Base-by-base conservation (phyloP, 23 red algal species). In the Gracilaria gracilis region DNA sequence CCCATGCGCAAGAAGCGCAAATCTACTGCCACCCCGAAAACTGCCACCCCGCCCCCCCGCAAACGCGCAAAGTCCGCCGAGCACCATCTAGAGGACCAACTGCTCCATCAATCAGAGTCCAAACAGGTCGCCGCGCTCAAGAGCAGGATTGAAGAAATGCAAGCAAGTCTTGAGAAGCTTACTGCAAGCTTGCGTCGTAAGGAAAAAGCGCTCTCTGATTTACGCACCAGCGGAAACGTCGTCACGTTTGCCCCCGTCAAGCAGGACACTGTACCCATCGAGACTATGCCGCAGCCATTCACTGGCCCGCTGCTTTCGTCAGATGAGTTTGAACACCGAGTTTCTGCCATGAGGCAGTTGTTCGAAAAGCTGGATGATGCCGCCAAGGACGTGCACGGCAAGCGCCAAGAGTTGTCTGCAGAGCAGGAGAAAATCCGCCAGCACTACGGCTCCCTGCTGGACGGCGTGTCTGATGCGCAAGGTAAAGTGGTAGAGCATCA, bases 351-450 rank as follows among this genome's bases (percentile, higher is more conserved):
- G 46, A 48, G 71, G 36, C 24, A 40, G 35, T 27, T 61, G 6
- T 90, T 90, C 44, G 51, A 79, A 9, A 44, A 47, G 38, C 70
- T 90, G 51, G 74, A 90, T 39, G 49, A 38, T 9, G 50, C 71
- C 7, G 87, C 74, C 34, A 47, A 70, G 16, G 19, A 19, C 13
- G 87, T 51, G 25, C 50, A 90, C 39, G 54, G 42, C 29, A 51
- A 46, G 49, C 87, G 70, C 27, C 49, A 55, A 14, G 7, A 46
- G 28, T 57, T 90, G 23, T 36, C 57, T 12, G 73, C 17, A 48
- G 87, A 90, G 44, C 57, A 49, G 46, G 46, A 90, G 2, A 80
- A 65, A 36, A 62, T 90, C 19, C 87, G 71, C 54, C 24, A 61
- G 17, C 24, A 64, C 23, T 90, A 76, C 44, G 76, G 32, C 21